Evolutionary conservation across 108 stramenopile species (phyloP).

Genomic region (Ochromonas danica): DNA sequence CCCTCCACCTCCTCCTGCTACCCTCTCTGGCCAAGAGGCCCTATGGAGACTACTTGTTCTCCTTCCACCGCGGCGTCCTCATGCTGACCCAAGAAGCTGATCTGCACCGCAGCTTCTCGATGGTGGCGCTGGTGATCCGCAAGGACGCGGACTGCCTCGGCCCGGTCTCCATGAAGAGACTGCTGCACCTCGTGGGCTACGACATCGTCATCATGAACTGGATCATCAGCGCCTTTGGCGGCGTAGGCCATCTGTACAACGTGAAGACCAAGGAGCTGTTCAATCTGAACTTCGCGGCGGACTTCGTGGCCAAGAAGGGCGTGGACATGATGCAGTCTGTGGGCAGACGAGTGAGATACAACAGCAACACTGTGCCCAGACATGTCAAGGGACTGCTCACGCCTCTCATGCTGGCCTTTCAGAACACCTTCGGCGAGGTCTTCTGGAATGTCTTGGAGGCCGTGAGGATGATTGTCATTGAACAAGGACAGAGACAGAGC

Average conservation of each 20-base stretch:
- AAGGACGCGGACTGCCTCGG: not conserved
- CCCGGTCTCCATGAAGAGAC: not conserved
- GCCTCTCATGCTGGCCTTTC: not conserved
- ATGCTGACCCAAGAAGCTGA: not conserved
- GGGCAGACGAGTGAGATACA: conserved; percentile 1
- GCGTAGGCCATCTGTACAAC: conserved; percentile 50
- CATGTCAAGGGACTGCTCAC: not conserved
- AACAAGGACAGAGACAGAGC: not conserved
- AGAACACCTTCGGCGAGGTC: not conserved
- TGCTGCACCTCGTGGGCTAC: not conserved
- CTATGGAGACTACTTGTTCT: not conserved
- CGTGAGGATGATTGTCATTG: not conserved
- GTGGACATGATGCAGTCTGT: conserved; percentile 37
- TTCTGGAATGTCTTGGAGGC: not conserved
- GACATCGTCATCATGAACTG: conserved; percentile 58
- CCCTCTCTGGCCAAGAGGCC: too few species aligned
- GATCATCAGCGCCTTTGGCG: conserved; percentile 39
- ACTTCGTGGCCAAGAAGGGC: conserved; percentile 40
- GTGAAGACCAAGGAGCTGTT: conserved; percentile 51
- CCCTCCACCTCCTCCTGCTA: too few species aligned
- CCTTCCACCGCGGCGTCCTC: not conserved
- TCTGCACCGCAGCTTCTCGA: not conserved
- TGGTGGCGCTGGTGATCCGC: not conserved
- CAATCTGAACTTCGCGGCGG: conserved; percentile 55
- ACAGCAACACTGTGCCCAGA: not conserved